Base-by-base conservation (phyloP, 2,329 filamentous ascomycete genomes). In the Aspergillus nomiae region DNA sequence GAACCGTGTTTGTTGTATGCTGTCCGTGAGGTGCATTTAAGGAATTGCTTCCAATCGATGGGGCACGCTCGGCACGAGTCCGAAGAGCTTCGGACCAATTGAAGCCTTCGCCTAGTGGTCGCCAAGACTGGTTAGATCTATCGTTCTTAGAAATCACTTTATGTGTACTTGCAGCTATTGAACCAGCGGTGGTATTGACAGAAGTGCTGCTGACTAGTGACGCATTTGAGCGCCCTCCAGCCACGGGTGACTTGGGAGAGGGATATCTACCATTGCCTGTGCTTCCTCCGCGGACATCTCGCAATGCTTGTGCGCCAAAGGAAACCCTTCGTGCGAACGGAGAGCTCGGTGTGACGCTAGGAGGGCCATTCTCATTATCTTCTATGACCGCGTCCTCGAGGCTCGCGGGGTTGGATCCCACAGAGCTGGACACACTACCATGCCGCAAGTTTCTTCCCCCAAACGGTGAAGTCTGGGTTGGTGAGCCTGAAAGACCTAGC, bases 11-110 rank as follows among this genome's bases (percentile, higher is more conserved):
- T 63, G 68, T 82, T 81, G 56, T 82, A 81, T 71, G 73, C 60
- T 69, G 73, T 56, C 63, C 70, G 60, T 74, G 73, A 46, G 73
- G 67, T 56, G 67, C 45, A 56, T 60, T 69, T 34, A 69, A 71
- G 56, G 74, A 75, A 41, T 72, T 68, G 26, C 74, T 70, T 36
- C 78, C 72, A 63, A 82, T 65, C 58, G 81, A 83, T 56, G 81
- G 80, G 58, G 88, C 90, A 80, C 92, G 94, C 82, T 96, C 92
- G 72, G 94, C 94, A 76, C 94, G 91, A 74, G 89, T 90, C 79
- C 93, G 92, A 84, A 97, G 88, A 83, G 96, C 94, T 83, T 97
- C 94, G 76, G 92, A 92, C 91, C 94, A 97, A 82, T 96, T 96
- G 86, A 96, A 97, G 78, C 92, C 92, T 85, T 95, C 92, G 85